Base-by-base conservation (phyloP, 2,329 filamentous ascomycete species). In the Coniochaeta hoffmannii region DNA sequence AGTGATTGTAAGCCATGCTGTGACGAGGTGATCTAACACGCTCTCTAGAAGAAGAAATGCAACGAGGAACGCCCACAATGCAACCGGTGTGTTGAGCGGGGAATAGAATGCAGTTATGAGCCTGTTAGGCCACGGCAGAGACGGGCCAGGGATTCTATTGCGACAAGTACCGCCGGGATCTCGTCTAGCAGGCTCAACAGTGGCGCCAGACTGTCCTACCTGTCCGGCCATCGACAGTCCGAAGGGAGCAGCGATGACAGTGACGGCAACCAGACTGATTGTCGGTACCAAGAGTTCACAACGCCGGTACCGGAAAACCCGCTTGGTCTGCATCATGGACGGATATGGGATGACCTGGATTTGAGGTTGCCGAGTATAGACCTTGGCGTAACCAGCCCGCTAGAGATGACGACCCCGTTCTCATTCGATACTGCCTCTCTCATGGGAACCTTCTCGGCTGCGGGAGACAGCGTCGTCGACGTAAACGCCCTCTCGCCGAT, bases 31-130 rank as follows among this genome's bases (percentile, higher is more conserved):
- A 22, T 32, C 49, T 51, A 34, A 51, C 49, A 19, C 5, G 14
- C 15, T 51, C 9, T 30, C 59, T 57, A 82, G 79, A 82, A 82
- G 65, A 82, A 82, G 65, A 82, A 82, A 68, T 82, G 79, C 61
- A 76, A 82, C 62, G 79, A 82, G 64, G 69, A 65, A 32, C 74
- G 77, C 8, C 79, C 79, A 2, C 68, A 71, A 49, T 82, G 79
- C 61, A 69, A 73, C 22, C 76, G 79, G 38, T 82, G 79, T 64
- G 61, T 68, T 41, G 79, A 82, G 64, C 72, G 74, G 38, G 70
- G 70, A 52, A 68, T 76, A 49, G 71, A 75, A 22, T 82, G 79
- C 61, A 65, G 70, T 2, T 82, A 82, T 59, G 78, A 80, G 56
- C 68, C 74, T 36, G 71, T 79, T 19, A 70, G 67, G 50, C 73